A percentile compares a stretch with the other conserved stretches of the same genome.
phyloP scores from a whole-genome alignment of 495 filamentous ascomycete genomes.

The Penicillium herquei region DNA sequence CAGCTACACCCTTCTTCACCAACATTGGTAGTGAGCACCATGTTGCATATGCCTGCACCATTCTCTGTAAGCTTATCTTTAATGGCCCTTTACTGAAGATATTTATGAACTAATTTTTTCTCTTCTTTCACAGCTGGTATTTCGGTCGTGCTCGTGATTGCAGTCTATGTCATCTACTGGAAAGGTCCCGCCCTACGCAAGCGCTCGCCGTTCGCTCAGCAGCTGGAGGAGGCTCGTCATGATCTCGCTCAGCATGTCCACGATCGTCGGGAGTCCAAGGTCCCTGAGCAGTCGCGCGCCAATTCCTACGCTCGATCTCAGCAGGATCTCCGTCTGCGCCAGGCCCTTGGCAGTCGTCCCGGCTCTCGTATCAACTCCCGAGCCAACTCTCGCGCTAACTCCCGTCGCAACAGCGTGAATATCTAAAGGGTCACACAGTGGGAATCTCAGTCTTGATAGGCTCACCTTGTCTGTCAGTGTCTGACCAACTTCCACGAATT shows the following conservation, averaged over 20 bases:
- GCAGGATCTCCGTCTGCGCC: constrained; percentile 48
- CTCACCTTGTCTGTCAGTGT: neutral
- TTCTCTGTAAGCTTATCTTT: constrained; percentile 53
- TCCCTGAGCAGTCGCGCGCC: constrained; percentile 39
- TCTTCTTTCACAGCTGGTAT: constrained; percentile 48
- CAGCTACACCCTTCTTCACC: constrained; percentile 67
- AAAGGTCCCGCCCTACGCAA: constrained; percentile 67
- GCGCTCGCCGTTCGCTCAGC: constrained; percentile 72
- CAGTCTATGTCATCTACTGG: constrained; percentile 78
- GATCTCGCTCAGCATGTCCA: constrained; percentile 35
- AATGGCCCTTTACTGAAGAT: neutral
- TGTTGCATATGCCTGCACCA: constrained; percentile 68
- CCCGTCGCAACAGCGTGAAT: constrained; percentile 37
- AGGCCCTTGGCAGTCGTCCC: constrained; percentile 41
- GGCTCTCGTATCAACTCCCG: constrained; percentile 37
- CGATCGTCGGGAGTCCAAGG: constrained; percentile 38
- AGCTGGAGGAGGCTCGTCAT: constrained; percentile 53
- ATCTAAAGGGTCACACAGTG: neutral
- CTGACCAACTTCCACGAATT: neutral
- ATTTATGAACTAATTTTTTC: neutral
- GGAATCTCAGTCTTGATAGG: no score
- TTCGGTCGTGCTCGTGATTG: constrained; percentile 63
- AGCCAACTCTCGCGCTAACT: constrained; percentile 31
- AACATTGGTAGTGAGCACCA: constrained; percentile 62
- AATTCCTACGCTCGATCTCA: constrained; percentile 49